These are phyloP conservation scores for Brachypodium distachyon DNA, from an alignment of 202 grass and related monocot genomes.

Conservation along the genomic window DNA sequence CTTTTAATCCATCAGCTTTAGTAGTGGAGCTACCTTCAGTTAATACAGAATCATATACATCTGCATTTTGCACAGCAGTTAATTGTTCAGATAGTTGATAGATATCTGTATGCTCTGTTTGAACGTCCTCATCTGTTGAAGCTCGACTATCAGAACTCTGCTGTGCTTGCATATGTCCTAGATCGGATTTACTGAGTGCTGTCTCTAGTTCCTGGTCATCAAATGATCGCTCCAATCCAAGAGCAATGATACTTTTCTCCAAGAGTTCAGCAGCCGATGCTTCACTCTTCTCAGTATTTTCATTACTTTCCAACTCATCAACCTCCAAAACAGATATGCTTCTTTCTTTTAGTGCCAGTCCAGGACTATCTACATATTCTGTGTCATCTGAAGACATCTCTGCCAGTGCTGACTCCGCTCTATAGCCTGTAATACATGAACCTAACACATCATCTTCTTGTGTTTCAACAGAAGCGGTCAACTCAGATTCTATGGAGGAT, in stretches of 20 bases:
- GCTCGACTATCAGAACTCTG: background rate
- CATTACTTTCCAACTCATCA: slow-evolving; percentile 10
- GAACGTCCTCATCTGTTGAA: background rate
- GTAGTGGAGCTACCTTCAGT: slow-evolving; percentile 19
- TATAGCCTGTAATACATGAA: slow-evolving; percentile 4
- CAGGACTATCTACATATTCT: slow-evolving; percentile 19
- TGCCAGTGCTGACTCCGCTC: background rate
- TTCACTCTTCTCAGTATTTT: slow-evolving; percentile 19
- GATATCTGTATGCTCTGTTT: slow-evolving; percentile 3
- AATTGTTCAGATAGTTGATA: slow-evolving; percentile 6
- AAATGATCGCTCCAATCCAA: slow-evolving; percentile 13
- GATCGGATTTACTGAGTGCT: background rate
- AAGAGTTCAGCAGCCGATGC: slow-evolving; percentile 11
- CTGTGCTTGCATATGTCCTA: background rate
- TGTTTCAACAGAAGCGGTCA: slow-evolving; percentile 15
- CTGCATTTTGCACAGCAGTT: slow-evolving; percentile 10
- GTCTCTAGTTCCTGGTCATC: slow-evolving; percentile 8
- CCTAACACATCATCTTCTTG: slow-evolving; percentile 27
- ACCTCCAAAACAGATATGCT: slow-evolving; percentile 31
- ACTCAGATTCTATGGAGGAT: slow-evolving; percentile 17
- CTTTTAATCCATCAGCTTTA: slow-evolving; percentile 9
- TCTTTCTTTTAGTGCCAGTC: slow-evolving; percentile 21
- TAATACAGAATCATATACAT: slow-evolving; percentile 13
- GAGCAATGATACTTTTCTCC: background rate
- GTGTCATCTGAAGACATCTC: slow-evolving; percentile 3